These are phyloP conservation scores for Xanthoconium stramineum DNA, from an alignment of 768 basidiomycete genomes.

Conservation along the genomic window DNA sequence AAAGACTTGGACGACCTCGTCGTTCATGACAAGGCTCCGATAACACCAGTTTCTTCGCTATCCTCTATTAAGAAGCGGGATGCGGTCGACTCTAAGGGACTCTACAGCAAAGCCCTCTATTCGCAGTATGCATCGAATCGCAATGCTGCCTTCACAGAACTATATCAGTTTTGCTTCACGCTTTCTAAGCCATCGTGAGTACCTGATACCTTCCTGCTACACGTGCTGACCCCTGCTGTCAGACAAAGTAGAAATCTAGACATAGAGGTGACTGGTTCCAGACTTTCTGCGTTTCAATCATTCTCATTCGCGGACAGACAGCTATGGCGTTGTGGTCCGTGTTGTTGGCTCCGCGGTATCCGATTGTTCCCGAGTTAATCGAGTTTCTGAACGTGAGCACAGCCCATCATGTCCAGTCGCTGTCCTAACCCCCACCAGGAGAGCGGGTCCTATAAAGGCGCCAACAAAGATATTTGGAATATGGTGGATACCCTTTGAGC, in stretches of 20 bases:
- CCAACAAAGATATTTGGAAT: slow-evolving; percentile 82
- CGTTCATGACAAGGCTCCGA: slow-evolving; percentile 43
- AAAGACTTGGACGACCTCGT: slow-evolving; percentile 65
- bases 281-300: not conserved
- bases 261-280: slow-evolving; percentile 60
- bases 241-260: slow-evolving; percentile 76
- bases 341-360: slow-evolving; percentile 61
- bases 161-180: slow-evolving; percentile 70
- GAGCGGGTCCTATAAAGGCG: slow-evolving; percentile 63
- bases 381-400: slow-evolving; percentile 60
- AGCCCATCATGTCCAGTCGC: not conserved
- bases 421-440: slow-evolving; percentile 26
- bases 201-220: not conserved
- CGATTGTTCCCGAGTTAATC: slow-evolving; percentile 61
- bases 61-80: slow-evolving; percentile 34
- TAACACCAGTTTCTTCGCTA: slow-evolving; percentile 21
- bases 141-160: slow-evolving; percentile 52
- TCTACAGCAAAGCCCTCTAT: slow-evolving; percentile 56
- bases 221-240: slow-evolving; percentile 2
- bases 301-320: slow-evolving; percentile 41
- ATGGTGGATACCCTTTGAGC: slow-evolving; percentile 52
- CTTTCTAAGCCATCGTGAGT: slow-evolving; percentile 73
- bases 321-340: slow-evolving; percentile 77
- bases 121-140: slow-evolving; percentile 46
- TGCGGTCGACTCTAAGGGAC: slow-evolving; percentile 28